Percentiles rank a stretch among this genome's conserved stretches.
Conservation (phyloP, 148 eudicot species). For the Simmondsia chinensis region DNA sequence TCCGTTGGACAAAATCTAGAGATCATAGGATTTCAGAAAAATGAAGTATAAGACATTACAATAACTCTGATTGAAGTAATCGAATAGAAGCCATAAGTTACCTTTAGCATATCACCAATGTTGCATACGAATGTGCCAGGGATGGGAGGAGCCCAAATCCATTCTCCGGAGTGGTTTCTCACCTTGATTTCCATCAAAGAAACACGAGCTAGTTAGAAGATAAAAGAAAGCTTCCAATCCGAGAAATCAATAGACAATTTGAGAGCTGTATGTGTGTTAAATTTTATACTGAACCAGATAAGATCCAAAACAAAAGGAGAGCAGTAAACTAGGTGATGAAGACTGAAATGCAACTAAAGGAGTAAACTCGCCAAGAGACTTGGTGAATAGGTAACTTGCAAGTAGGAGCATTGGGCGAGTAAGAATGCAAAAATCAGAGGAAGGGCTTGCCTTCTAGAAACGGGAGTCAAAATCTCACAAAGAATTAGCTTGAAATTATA, state of each 20-base stretch:
- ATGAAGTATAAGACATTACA: neutral
- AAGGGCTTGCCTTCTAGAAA: too few species aligned
- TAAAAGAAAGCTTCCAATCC: too few species aligned
- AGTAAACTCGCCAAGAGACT: neutral
- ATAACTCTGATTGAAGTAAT: neutral
- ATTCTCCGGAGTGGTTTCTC: conserved; percentile 81
- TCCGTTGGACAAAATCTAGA: conserved; percentile 83
- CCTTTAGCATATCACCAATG: conserved; percentile 96
- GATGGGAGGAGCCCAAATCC: conserved; percentile 91
- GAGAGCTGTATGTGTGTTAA: too few species aligned
- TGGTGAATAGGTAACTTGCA: too few species aligned
- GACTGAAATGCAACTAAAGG: neutral
- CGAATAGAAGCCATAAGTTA: conserved; percentile 14
- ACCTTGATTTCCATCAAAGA: too few species aligned
- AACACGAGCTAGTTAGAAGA: too few species aligned
- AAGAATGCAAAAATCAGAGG: too few species aligned
- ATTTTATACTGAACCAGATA: neutral
- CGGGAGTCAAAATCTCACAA: too few species aligned
- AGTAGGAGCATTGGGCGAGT: too few species aligned
- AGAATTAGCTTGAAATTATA: too few species aligned
- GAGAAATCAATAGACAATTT: too few species aligned
- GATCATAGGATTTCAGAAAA: neutral
- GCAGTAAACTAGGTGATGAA: neutral
- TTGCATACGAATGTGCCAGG: conserved; percentile 96
- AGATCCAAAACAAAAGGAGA: neutral